Base-by-base conservation (phyloP, 1,139 yeast species). In the Candida dubliniensis region DNA sequence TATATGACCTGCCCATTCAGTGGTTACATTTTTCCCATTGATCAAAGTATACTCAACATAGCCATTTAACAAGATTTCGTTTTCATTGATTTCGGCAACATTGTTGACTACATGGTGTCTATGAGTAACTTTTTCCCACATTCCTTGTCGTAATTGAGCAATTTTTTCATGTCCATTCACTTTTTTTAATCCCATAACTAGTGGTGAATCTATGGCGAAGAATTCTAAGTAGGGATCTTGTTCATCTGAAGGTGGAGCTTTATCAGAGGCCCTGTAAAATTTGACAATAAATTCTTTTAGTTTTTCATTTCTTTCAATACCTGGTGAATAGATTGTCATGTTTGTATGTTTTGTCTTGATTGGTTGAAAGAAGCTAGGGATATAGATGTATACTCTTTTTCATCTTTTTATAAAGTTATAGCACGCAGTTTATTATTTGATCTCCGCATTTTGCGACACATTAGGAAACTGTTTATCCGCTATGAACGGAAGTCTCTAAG, bases 41-140 rank as follows among this genome's bases (percentile, higher is more conserved):
- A 47, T 48, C 32, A 59, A 43, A 8, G 51, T 48, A 38, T 58
- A 60, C 13, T 58, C 60, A 29, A 60, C 63, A 42, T 49, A 51
- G 12, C 64, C 64, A 40, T 53, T 53, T 36, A 60, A 43, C 37
- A 58, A 48, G 31, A 47, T 39, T 1, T 40, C 34, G n/a, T 37
- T 44, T 11, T 31, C 34, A 3, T 42, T 33, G 23, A 57, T 47
- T 10, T 41, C 43, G 26, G 55, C 57, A 14, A 60, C 59, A 37
- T 57, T 49, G 8, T 45, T 35, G 9, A 57, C 58, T n/a, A 56
- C 57, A 36, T 59, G 64, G 39, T 54, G 58, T 40, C 63, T 50
- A 18, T 50, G 38, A 4, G 55, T 49, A 8, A 60, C 61, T 24
- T 50, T 45, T 13, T 46, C 41, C 65, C 65, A 60, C 60, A 60